These are phyloP conservation scores for Mortierella sp. DNA, from an alignment of 371 early-diverging fungal genomes.

Conservation along the genomic window DNA sequence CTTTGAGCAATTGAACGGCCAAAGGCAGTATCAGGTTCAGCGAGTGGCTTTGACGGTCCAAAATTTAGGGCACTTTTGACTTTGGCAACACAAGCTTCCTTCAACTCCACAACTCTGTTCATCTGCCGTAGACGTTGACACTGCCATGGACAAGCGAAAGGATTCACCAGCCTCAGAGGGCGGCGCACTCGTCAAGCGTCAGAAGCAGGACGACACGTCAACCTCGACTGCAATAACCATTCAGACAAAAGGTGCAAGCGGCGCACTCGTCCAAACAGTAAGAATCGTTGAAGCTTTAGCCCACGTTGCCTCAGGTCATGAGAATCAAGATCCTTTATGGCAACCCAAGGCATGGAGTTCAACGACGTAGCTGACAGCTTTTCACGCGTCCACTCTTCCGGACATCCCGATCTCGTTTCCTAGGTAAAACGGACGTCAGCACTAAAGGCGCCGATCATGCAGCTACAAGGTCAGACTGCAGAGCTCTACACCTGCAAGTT, in stretches of 20 bases:
- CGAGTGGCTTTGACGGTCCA: no score
- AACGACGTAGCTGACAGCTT: no score
- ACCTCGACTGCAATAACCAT: slow-evolving; percentile 59
- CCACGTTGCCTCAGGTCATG: not conserved
- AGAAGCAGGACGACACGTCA: slow-evolving; percentile 57
- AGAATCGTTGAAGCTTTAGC: slow-evolving; percentile 11
- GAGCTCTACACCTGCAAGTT: slow-evolving; percentile 89
- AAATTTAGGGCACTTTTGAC: no score
- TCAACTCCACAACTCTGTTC: not conserved
- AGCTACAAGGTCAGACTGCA: slow-evolving; percentile 62
- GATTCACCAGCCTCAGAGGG: slow-evolving; percentile 54
- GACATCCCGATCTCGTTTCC: not conserved
- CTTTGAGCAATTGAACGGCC: no score
- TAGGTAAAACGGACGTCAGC: slow-evolving; percentile 86
- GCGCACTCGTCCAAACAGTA: slow-evolving; percentile 73
- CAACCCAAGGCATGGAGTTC: no score
- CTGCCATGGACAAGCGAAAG: slow-evolving; percentile 61
- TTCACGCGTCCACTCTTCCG: not conserved
- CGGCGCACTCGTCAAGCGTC: slow-evolving; percentile 68
- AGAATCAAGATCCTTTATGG: not conserved
- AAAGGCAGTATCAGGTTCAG: no score
- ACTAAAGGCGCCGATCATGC: slow-evolving; percentile 64
- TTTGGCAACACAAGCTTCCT: not conserved
- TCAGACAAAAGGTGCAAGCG: slow-evolving; percentile 63
- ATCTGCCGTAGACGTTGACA: not conserved